Base-by-base conservation (phyloP, 225 moss, liverwort and hornwort species). In the Anthoceros angustus region DNA sequence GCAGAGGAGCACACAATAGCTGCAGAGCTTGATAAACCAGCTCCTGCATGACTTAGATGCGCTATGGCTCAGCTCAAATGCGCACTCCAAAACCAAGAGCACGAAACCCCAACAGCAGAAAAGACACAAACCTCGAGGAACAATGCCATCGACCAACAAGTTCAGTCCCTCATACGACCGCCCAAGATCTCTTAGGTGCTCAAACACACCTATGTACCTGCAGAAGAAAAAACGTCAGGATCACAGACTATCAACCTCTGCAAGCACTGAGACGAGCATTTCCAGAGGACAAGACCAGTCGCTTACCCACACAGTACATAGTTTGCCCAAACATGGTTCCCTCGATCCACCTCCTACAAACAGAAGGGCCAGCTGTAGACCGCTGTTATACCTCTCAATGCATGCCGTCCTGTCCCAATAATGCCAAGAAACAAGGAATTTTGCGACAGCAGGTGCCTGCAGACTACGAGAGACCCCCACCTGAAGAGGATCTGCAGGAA, bases 1-100 rank as follows among this genome's bases (percentile, higher is more conserved):
- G 90, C 83, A 80, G 94, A 91, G 61, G 95, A 88, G 79, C 91
- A 88, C 41, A 91, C 88, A 80, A 95, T 78, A 76, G 91, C 95
- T 78, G 91, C 85, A 41, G 94, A 95, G 77, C 88, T 95, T 16
- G 95, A 98, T 70, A 98, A 82, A 60, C 95, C 88, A 60, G 91
- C 90, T 67, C 91, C 88, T 85, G 91, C 84, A 78, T 63, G 71
- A 43, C 74, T 72, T 74, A 12, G 55, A 48, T 71, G 69, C 42
- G 12, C 61, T 73, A 48, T 72, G 63, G 48, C 5, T 39, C 11
- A 62, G 55, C 63, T 40, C 38, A 46, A 18, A 48, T 68, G 16
- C 4, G 61, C 50, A 64, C 62, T 40, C 62, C 39, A 42, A 32
- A 32, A 32, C 32, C 32, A 55, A 55, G 14, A 20, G 23, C 55